Conservation (phyloP, 179 eudicot species). For the Silene coronaria region DNA sequence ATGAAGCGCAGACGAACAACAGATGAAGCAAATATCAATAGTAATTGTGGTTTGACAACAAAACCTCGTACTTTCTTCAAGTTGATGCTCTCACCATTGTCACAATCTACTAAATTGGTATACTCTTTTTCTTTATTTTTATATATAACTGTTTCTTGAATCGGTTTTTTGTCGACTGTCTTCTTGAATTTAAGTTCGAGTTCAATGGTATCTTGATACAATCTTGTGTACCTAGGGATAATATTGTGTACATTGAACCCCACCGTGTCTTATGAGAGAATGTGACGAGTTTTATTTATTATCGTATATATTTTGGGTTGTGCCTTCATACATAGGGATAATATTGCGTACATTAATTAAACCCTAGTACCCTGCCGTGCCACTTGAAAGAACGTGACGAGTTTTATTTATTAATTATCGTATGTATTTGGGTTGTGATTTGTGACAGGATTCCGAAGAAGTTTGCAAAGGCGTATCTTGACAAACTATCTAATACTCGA, state of each 20-base stretch:
- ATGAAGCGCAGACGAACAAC: neutral
- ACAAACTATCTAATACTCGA: too few species aligned
- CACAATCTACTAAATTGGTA: conserved; percentile 16
- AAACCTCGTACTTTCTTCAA: conserved; percentile 17
- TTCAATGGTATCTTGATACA: too few species aligned
- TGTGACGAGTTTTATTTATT: neutral
- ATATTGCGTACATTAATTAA: too few species aligned
- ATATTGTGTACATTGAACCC: neutral
- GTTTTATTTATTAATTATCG: too few species aligned
- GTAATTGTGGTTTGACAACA: neutral
- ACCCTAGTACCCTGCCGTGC: too few species aligned
- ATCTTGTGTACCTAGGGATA: too few species aligned
- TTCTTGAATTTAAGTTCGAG: too few species aligned
- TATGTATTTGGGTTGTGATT: too few species aligned
- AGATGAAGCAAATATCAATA: neutral
- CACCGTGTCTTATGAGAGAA: too few species aligned
- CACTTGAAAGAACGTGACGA: too few species aligned
- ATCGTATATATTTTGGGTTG: neutral
- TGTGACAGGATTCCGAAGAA: conserved; percentile 14
- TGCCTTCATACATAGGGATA: too few species aligned
- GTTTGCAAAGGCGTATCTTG: neutral
- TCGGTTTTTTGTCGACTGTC: neutral
- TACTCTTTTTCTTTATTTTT: neutral
- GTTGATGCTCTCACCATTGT: conserved; percentile 13
- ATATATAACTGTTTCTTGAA: neutral